Percentiles rank a stretch among this genome's conserved stretches.
These are phyloP conservation scores for Talaromyces proteolyticus DNA, from an alignment of 495 filamentous ascomycete genomes.

Conservation along the genomic window DNA sequence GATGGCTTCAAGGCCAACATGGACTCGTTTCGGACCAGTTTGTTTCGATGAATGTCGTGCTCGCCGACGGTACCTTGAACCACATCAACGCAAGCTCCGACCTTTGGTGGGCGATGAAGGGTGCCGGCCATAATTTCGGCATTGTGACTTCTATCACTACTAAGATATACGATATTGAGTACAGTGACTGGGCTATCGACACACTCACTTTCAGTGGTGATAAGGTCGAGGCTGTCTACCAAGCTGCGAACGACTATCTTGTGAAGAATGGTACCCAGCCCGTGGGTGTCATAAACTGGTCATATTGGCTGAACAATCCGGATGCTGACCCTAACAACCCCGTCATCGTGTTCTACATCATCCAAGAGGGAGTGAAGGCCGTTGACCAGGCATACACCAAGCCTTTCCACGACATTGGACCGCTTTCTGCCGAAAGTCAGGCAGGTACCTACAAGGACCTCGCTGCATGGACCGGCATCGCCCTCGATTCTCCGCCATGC, in stretches of 20 bases:
- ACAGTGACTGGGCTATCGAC: conserved; percentile 35
- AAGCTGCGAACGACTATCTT: conserved; percentile 36
- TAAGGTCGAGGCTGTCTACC: conserved; percentile 42
- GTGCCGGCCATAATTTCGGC: conserved; percentile 60
- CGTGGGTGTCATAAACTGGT: conserved; percentile 41
- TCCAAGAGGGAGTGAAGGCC: conserved; percentile 40
- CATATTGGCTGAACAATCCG: conserved; percentile 41
- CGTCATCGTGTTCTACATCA: conserved; percentile 44
- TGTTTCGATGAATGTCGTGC: conserved; percentile 45
- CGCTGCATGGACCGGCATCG: conserved; percentile 33
- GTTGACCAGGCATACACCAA: conserved; percentile 34
- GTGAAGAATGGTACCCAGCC: conserved; percentile 31
- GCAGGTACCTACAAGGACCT: conserved; percentile 41
- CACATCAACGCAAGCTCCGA: background rate
- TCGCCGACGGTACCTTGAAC: conserved; percentile 42
- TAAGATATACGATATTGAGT: conserved; percentile 40
- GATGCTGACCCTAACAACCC: conserved; percentile 32
- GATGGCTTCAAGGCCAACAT: conserved; percentile 51
- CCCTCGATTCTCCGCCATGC: conserved; percentile 28
- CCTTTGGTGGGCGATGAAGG: conserved; percentile 49
- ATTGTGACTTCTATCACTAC: conserved; percentile 44
- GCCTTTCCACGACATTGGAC: conserved; percentile 38
- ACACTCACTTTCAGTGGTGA: conserved; percentile 40
- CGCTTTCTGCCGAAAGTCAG: conserved; percentile 23
- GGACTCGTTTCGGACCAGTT: conserved; percentile 57